Evolutionary conservation across 2,329 filamentous ascomycete species (phyloP), one percentile per base, ranked within the genome.

Genomic region (Hypomyces perniciosus): DNA sequence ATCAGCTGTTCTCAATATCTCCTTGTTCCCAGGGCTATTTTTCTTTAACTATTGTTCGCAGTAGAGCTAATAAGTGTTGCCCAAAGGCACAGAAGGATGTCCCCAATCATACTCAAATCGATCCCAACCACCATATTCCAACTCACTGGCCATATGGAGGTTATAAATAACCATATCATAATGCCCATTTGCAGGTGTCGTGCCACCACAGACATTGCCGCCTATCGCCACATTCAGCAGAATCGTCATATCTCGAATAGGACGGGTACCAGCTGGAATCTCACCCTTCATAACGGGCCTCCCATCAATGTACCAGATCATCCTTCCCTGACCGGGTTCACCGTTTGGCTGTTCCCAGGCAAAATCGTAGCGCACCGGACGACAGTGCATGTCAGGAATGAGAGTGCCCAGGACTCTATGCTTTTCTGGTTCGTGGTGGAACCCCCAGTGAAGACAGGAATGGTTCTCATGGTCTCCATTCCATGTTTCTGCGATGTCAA

Each of bases 171-270:
- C 71, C 63, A 83, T 71, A 51, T 83, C 79, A 58, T 83, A 83
- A 26, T 67, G 63, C 0, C 80, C 80, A 55, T 81, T 73, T 0
- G 58, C 62, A 1, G 80, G 80, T 10, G 69, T 64, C 58, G 71
- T 72, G 0, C 77, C 78, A 12, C 71, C 64, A 56, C 78, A 81
- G 5, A 83, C 79, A 52, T 78, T 81, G 0, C 80, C 80, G 0
- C 80, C 80, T 75, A 83, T 81, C 1, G 80, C 80, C n/a, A 83
- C 70, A 52, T 83, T 83, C 13, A 83, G 70, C 53, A 83, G 63
- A 7, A 83, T 65, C 13, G 72, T 73, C 65, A 74, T 82, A 28
- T 83, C 79, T 50, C 75, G 72, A 64, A 83, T 71, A 5, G 74
- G 70, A 9, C 80, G 66, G 3, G 76, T 81, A 0, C 78, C 78